A percentile compares a stretch with the other conserved stretches of the same genome.
These are phyloP conservation scores for Theobroma cacao DNA, from an alignment of 345 rosid species.

Conservation along the genomic window DNA sequence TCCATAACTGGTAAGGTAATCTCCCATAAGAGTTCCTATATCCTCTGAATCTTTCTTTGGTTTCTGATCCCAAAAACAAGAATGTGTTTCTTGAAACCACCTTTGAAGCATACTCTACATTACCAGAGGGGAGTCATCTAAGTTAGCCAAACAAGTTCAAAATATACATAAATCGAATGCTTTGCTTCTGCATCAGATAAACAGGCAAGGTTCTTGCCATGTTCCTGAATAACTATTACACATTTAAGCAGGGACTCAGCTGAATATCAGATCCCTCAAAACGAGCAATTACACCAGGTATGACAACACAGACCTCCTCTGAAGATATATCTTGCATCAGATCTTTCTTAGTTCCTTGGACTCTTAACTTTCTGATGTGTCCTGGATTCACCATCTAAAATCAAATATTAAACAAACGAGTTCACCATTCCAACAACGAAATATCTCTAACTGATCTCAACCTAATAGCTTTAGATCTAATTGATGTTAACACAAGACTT, in stretches of 20 bases:
- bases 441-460: neutral
- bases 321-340: no score
- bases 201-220: neutral
- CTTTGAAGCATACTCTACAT: conserved; percentile 64
- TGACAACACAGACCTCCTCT: no score
- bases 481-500: neutral
- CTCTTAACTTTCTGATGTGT: no score
- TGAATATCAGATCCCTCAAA: no score
- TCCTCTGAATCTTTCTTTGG: conserved; percentile 39
- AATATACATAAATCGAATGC: neutral
- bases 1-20: conserved; percentile 86
- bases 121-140: neutral
- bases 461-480: neutral
- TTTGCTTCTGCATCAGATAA: neutral
- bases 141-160: neutral
- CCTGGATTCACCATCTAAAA: no score
- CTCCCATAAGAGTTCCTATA: conserved; percentile 38
- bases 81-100: conserved; percentile 57
- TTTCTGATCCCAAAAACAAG: conserved; percentile 78
- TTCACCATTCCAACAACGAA: neutral
- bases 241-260: neutral
- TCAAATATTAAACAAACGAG: neutral
- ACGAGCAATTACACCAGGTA: no score
- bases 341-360: no score
- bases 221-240: neutral